Evolutionary conservation across 345 rosid species (phyloP).

Genomic region (Zanthoxylum bungeanum): DNA sequence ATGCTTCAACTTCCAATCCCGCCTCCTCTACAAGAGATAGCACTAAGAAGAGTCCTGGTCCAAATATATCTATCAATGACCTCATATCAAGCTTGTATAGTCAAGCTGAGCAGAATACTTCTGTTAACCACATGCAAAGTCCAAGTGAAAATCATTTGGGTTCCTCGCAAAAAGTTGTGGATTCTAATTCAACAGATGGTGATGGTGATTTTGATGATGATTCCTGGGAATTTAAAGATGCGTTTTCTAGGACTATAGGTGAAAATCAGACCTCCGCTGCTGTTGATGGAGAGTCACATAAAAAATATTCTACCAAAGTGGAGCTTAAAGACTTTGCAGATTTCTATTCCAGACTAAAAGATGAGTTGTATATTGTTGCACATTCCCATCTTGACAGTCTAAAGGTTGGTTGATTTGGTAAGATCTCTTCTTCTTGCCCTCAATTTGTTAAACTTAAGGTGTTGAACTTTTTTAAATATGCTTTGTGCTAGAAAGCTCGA

Average conservation of each 20-base stretch:
- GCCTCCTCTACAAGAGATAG: constrained; percentile 23
- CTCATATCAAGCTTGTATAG: constrained; percentile 74
- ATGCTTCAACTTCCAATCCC: constrained; percentile 28
- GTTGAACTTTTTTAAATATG: constrained; percentile 31
- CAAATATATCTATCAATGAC: constrained; percentile 54
- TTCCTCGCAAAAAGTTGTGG: constrained; percentile 23
- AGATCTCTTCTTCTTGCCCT: not conserved
- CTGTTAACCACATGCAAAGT: constrained; percentile 29
- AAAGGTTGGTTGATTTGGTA: constrained; percentile 45
- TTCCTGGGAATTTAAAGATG: constrained; percentile 75
- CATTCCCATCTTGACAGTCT: constrained; percentile 52
- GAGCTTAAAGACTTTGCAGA: constrained; percentile 40
- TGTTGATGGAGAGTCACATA: constrained; percentile 26
- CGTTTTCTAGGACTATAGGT: constrained; percentile 28
- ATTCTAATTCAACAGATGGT: constrained; percentile 26
- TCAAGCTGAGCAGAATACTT: constrained; percentile 47
- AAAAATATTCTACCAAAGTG: constrained; percentile 20
- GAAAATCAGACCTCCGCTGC: constrained; percentile 22
- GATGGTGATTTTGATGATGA: constrained; percentile 54
- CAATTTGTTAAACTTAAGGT: constrained; percentile 7
- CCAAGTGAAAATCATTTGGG: constrained; percentile 30
- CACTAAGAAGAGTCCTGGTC: constrained; percentile 33
- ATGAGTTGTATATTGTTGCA: constrained; percentile 46
- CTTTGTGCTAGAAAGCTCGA: constrained; percentile 50
- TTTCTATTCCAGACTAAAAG: constrained; percentile 60